Conservation (phyloP, 768 basidiomycete genomes). For the Sutorius australiensis region DNA sequence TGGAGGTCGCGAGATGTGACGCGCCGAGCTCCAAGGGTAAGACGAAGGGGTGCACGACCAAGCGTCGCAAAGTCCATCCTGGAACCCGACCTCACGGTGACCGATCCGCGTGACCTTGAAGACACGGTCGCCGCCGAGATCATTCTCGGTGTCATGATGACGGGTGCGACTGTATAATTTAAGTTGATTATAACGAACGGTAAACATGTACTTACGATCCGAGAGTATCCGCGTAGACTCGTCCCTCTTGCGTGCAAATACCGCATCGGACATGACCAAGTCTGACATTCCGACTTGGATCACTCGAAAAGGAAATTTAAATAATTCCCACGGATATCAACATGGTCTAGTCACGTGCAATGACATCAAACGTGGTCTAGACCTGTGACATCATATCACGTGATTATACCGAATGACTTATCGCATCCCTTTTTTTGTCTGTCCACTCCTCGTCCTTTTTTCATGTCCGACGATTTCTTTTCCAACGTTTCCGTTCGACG, state of each 20-base stretch:
- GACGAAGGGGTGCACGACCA: constrained; percentile 70
- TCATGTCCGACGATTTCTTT: constrained; percentile 42
- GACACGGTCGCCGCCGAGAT: constrained; percentile 67
- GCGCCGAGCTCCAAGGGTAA: constrained; percentile 60
- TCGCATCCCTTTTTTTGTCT: no score
- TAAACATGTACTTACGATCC: constrained; percentile 51
- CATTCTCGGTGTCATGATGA: constrained; percentile 87
- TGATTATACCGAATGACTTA: constrained; percentile 8
- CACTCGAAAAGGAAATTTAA: not conserved
- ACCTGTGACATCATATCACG: constrained; percentile 33
- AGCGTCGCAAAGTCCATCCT: constrained; percentile 72
- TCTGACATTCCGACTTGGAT: constrained; percentile 35
- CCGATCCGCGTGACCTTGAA: constrained; percentile 39
- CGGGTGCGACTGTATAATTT: constrained; percentile 64
- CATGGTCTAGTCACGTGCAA: constrained; percentile 13
- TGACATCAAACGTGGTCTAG: constrained; percentile 26
- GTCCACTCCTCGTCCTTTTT: no score
- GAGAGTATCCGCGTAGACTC: constrained; percentile 72
- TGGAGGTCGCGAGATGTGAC: constrained; percentile 81
- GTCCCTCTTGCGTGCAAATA: constrained; percentile 57
- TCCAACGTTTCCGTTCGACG: constrained; percentile 25
- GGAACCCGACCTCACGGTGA: constrained; percentile 31
- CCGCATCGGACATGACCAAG: constrained; percentile 56
- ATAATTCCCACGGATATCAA: constrained; percentile 4
- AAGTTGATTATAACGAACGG: not conserved